Evolutionary conservation across 352 stramenopile species (phyloP).

Genomic region (Phytophthora chlamydospora): DNA sequence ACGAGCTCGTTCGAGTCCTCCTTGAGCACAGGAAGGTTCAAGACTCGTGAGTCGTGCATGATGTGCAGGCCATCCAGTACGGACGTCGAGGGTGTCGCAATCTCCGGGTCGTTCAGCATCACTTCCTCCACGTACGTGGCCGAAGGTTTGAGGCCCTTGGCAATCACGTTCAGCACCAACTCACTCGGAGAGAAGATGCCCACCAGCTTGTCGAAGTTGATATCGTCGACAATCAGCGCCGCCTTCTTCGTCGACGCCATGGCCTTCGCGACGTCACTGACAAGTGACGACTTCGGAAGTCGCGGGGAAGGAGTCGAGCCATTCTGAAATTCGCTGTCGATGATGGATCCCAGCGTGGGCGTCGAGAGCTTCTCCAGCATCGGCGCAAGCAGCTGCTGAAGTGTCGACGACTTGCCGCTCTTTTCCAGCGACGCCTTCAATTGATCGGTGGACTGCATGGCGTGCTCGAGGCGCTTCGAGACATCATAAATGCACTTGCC

Average conservation of each 20-base stretch:
- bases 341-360: constrained; percentile 83
- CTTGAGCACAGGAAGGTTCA: constrained; percentile 83
- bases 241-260: constrained; percentile 91
- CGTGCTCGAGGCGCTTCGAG: constrained; percentile 95
- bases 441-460: constrained; percentile 82
- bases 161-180: constrained; percentile 95
- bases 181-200: constrained; percentile 98
- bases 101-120: constrained; percentile 88
- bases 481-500: constrained; percentile 99
- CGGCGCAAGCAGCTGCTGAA: constrained; percentile 78
- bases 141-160: constrained; percentile 90
- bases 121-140: constrained; percentile 92
- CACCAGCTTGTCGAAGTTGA: constrained; percentile 88
- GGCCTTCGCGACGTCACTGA: constrained; percentile 73
- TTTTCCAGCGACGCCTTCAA: constrained; percentile 85
- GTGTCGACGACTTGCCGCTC: constrained; percentile 68
- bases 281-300: constrained; percentile 86
- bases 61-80: constrained; percentile 90
- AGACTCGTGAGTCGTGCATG: constrained; percentile 86
- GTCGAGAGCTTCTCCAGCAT: constrained; percentile 87
- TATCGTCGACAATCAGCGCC: constrained; percentile 92
- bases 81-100: constrained; percentile 65
- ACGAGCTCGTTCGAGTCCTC: constrained; percentile 72
- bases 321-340: constrained; percentile 75
- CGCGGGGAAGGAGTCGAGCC: constrained; percentile 61